These are phyloP conservation scores for Trichoderma sp. DNA, from an alignment of 2,329 filamentous ascomycete genomes.

Conservation along the genomic window DNA sequence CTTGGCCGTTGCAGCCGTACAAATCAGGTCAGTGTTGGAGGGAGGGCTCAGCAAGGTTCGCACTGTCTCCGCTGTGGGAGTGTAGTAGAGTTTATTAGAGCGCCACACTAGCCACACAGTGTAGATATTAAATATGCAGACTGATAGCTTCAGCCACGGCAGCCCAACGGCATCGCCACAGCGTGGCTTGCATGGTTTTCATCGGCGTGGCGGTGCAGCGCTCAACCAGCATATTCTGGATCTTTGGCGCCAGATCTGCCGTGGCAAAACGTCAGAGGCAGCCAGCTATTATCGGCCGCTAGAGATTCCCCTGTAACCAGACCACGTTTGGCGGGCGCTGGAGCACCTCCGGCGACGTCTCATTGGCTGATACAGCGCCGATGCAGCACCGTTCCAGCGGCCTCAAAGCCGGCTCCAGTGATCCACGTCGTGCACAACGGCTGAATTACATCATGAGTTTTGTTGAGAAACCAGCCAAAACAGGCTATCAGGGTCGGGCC, in stretches of 20 bases:
- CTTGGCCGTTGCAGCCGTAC: slow-evolving; percentile 14
- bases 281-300: background rate
- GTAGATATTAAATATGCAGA: rapidly evolving
- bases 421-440: background rate
- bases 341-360: background rate
- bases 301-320: slow-evolving; percentile 7
- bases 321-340: background rate
- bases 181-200: background rate
- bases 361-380: background rate
- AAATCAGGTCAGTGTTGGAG: slow-evolving; percentile 7
- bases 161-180: background rate
- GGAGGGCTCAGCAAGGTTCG: background rate
- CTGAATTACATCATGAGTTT: slow-evolving; percentile 20
- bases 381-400: background rate
- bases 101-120: slow-evolving; percentile 16
- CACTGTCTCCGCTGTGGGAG: background rate
- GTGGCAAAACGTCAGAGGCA: slow-evolving; percentile 16
- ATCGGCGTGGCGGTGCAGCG: background rate
- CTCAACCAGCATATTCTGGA: background rate
- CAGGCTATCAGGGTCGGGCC: slow-evolving; percentile 1
- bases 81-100: rapidly evolving
- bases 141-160: slow-evolving; percentile 19
- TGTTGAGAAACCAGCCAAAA: background rate
- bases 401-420: background rate
- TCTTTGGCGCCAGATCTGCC: slow-evolving; percentile 7